Base-by-base conservation (phyloP, 1,284 basidiomycete species). In the Flammula alnicola region DNA sequence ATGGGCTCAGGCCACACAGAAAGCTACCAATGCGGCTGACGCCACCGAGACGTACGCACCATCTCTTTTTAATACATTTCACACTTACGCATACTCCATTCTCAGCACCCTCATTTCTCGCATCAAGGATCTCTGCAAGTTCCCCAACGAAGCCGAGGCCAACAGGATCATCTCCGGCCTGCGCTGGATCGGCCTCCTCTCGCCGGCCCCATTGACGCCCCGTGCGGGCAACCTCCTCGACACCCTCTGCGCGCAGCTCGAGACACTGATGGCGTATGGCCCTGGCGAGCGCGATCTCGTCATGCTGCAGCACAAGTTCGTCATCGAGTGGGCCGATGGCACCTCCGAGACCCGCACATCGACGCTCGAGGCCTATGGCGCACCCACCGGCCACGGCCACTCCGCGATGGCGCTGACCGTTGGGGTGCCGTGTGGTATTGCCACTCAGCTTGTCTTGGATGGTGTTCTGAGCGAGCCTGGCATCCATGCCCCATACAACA, bases 261-360 rank as follows among this genome's bases (percentile, higher is more conserved):
- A 99, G 78, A 81, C 78, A 57, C 83, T 97, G 69, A 98, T 97
- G 89, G 83, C 86, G 69, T 98, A 98, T 74, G 89, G 86, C 56
- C 75, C 80, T 39, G 93, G 93, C 55, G 95, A 98, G 75, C 87
- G 94, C 16, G 96, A 99, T 71, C 84, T 98, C 59, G 93, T 99
- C 59, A 93, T 98, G 84, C 84, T 99, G 45, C 95, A 98, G 75
- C 96, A 99, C 83, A 96, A 95, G 75, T 97, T 98, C 66, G 74
- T 91, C 61, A 86, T 97, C 38, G 83, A 93, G 67, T 91, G 89
- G 82, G 77, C 80, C 30, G 91, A 96, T 65, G 94, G 95, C 44
- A 81, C 75, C 41, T 75, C 80, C 68, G 90, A 96, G 78, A 95
- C 86, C 25, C 75, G 94, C 64, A 98, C 95, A 6, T 92, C 93